Base-by-base conservation (phyloP, 768 basidiomycete genomes). In the Macrocybe gigantea region DNA sequence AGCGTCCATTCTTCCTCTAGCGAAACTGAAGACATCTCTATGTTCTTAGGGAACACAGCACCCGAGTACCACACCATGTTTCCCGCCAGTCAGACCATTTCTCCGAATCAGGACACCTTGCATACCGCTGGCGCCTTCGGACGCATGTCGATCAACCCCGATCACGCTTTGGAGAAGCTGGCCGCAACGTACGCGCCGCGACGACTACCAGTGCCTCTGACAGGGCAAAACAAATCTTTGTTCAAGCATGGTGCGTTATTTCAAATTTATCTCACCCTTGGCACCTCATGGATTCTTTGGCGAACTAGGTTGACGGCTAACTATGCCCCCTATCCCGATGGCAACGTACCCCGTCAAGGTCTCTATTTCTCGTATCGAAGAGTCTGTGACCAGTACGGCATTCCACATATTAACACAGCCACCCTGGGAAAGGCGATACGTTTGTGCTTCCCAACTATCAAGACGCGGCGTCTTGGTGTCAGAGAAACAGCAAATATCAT, bases 401-500 rank as follows among this genome's bases (percentile, higher is more conserved):
- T 93, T 51, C 89, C 88, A 45, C 90, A 94, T 61, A 91, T 95
- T 72, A 96, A 94, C 73, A 92, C 93, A 34, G 93, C 93, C 55
- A 93, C 93, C 1, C 77, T 96, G 58, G 93, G 93, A 52, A 96
- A 96, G 67, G 92, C 93, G 40, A 93, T 96, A 60, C 79, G 92
- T 53, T 79, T 89, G 47, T 93, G 91, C 64, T 96, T 93, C 70
- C 90, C 90, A 42, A 89, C 87, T 53, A 93, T 96, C 77, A 94
- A 93, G 78, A 95, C 93, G 44, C 77, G 93, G 56, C 85, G 93
- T 49, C 68, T 96, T 50, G 93, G 93, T 50, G 91, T 91, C 50
- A 73, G 93, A 67, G 93, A 44, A 93, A 95, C 73, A 91, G 88
- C 72, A 94, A 93, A 77, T 95, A 95, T 69, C 92, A 94, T 68